Evolutionary conservation across 176 grass and related monocot genomes (phyloP).

Genomic region (Tillandsia leiboldiana): DNA sequence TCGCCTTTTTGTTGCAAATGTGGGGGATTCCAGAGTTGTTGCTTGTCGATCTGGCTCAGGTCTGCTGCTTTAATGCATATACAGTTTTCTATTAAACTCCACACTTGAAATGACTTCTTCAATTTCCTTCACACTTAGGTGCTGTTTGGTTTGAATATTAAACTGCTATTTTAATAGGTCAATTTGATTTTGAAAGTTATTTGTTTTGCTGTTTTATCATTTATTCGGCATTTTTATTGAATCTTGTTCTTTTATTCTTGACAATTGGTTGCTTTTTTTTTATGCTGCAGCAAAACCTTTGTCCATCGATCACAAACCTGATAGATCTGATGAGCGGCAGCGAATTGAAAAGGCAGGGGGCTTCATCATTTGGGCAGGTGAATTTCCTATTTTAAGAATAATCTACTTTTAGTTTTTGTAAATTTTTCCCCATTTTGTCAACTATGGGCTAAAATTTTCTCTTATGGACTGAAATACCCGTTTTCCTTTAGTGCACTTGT

Average conservation of each 20-base stretch:
- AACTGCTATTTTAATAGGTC: no score
- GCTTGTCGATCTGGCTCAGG: conserved; percentile 30
- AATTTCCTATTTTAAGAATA: background rate
- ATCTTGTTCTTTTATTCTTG: background rate
- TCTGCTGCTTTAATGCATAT: background rate
- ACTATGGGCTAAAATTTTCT: no score
- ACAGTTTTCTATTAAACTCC: background rate
- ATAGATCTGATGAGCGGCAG: conserved; percentile 38
- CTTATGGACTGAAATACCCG: no score
- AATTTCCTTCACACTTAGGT: no score
- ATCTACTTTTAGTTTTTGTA: background rate
- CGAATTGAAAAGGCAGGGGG: conserved; percentile 44
- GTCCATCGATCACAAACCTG: conserved; percentile 39
- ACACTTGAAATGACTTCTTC: no score
- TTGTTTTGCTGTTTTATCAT: background rate
- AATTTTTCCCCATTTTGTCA: background rate
- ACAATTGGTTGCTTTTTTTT: background rate
- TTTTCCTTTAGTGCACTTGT: no score
- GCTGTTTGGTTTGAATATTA: no score
- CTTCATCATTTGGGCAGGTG: conserved; percentile 41
- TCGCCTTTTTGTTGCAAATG: conserved; percentile 32
- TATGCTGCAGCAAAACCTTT: conserved; percentile 25
- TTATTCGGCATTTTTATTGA: background rate
- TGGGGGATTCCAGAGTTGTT: conserved; percentile 37
- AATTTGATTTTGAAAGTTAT: background rate